phyloP scores from a whole-genome alignment of 768 basidiomycete genomes.

The Amanita fuliginea region DNA sequence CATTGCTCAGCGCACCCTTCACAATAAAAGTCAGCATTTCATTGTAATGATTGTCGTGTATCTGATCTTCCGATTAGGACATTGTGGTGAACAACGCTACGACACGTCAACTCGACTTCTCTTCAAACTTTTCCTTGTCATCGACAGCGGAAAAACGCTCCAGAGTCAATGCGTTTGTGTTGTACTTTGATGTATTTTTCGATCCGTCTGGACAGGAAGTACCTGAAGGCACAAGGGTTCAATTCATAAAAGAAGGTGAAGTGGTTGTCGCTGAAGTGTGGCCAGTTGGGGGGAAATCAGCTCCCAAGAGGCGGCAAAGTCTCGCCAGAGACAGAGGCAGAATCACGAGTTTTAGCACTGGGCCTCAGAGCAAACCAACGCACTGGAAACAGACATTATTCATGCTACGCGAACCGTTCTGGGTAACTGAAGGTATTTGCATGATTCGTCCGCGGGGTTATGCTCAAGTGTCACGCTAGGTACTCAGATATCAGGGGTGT shows the following conservation, averaged over 20 bases:
- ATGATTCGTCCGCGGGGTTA: neutral
- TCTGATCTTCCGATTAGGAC: slow-evolving; percentile 38
- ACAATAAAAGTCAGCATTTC: slow-evolving; percentile 48
- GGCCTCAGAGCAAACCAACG: slow-evolving; percentile 76
- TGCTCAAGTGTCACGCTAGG: slow-evolving; percentile 30
- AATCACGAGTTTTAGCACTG: slow-evolving; percentile 80
- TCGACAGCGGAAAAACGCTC: slow-evolving; percentile 48
- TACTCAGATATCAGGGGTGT: slow-evolving; percentile 63
- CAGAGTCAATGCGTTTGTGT: slow-evolving; percentile 69
- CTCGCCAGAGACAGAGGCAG: slow-evolving; percentile 33
- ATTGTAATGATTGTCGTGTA: neutral
- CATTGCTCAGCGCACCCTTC: slow-evolving; percentile 51
- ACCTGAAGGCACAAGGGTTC: slow-evolving; percentile 38
- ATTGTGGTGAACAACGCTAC: slow-evolving; percentile 58
- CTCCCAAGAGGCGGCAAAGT: slow-evolving; percentile 50
- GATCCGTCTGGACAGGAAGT: slow-evolving; percentile 42
- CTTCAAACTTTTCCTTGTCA: slow-evolving; percentile 65
- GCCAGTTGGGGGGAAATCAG: slow-evolving; percentile 62
- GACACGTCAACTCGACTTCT: slow-evolving; percentile 67
- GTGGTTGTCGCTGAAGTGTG: slow-evolving; percentile 68
- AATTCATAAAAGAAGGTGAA: slow-evolving; percentile 45
- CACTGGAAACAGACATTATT: slow-evolving; percentile 98
- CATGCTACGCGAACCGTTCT: slow-evolving; percentile 68
- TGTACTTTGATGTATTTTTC: slow-evolving; percentile 97
- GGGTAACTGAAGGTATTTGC: slow-evolving; percentile 59